A percentile compares a stretch with the other conserved stretches of the same genome.
Conservation (phyloP, 1,139 yeast genomes). For the Suhomyces wounanorum region DNA sequence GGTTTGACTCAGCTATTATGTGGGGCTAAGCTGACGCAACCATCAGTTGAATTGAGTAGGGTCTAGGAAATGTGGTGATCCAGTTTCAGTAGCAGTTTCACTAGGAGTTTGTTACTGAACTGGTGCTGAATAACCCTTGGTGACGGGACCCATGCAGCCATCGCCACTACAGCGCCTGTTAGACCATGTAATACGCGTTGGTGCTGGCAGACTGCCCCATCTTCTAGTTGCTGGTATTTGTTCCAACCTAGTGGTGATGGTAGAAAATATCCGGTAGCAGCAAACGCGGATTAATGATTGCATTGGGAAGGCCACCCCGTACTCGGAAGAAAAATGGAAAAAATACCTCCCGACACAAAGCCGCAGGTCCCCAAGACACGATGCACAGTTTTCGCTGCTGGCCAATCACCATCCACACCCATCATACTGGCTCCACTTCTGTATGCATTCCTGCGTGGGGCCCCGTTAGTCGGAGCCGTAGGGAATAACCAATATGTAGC, state of each 20-base stretch:
- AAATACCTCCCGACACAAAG: background rate
- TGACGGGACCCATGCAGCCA: no score
- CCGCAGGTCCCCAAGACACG: background rate
- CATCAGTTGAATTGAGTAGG: no score
- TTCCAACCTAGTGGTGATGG: background rate
- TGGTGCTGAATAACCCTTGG: no score
- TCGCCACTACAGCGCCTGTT: no score
- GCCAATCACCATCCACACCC: background rate
- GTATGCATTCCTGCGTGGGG: background rate
- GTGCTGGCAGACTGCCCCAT: background rate
- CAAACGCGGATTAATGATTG: constrained; percentile 2
- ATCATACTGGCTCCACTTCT: background rate
- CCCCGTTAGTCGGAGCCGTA: background rate
- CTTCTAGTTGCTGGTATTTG: background rate
- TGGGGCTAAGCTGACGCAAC: background rate
- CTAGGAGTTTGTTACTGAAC: no score
- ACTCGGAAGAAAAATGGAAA: constrained; percentile 1
- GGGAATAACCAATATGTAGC: constrained; percentile 1
- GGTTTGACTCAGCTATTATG: background rate
- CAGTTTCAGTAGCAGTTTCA: no score
- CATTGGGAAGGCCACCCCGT: background rate
- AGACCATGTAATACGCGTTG: background rate
- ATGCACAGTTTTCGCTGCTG: background rate
- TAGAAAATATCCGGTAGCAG: background rate
- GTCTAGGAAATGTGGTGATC: no score